phyloP scores from a whole-genome alignment of 1,139 yeast species.

The Suhomyces anneliseae region DNA sequence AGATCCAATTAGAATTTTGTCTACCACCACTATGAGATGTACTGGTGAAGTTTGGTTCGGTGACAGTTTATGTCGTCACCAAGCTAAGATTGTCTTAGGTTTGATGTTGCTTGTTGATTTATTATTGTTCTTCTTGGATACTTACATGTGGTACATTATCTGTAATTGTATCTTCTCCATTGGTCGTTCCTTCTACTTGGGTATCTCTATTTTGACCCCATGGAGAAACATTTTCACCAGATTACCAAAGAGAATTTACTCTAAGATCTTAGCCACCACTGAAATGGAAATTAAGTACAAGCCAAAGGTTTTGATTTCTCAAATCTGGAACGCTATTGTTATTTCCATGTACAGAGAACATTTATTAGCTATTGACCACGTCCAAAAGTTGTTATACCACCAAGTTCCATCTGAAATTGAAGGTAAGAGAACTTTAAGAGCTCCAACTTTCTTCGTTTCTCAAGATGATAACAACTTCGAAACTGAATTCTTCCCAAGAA shows the following conservation, averaged over 20 bases:
- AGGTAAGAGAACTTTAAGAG: slow-evolving; percentile 97
- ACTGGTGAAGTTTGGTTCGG: slow-evolving; percentile 91
- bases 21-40: slow-evolving; percentile 50
- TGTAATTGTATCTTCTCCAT: slow-evolving; percentile 93
- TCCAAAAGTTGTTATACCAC: slow-evolving; percentile 92
- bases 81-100: slow-evolving; percentile 85
- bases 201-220: slow-evolving; percentile 97
- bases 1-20: slow-evolving; percentile 83
- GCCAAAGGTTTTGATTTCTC: slow-evolving; percentile 96
- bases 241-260: slow-evolving; percentile 96
- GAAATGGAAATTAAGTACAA: slow-evolving; percentile 99
- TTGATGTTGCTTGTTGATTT: slow-evolving; percentile 90
- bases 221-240: slow-evolving; percentile 99
- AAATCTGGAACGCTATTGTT: slow-evolving; percentile 98
- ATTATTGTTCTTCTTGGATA: slow-evolving; percentile 95
- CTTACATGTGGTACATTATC: slow-evolving; percentile 97
- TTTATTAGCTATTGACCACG: slow-evolving; percentile 95
- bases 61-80: slow-evolving; percentile 71
- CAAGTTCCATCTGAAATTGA: slow-evolving; percentile 97
- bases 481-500: slow-evolving; percentile 92
- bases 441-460: slow-evolving; percentile 96
- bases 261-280: slow-evolving; percentile 94
- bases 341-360: slow-evolving; percentile 99
- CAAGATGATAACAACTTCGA: slow-evolving; percentile 96
- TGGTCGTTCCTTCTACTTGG: slow-evolving; percentile 96